Evolutionary conservation across 192 early-diverging fungal genomes (phyloP), one percentile per base, ranked within the genome.

Genomic region (Jimgerdemannia lactiflua): DNA sequence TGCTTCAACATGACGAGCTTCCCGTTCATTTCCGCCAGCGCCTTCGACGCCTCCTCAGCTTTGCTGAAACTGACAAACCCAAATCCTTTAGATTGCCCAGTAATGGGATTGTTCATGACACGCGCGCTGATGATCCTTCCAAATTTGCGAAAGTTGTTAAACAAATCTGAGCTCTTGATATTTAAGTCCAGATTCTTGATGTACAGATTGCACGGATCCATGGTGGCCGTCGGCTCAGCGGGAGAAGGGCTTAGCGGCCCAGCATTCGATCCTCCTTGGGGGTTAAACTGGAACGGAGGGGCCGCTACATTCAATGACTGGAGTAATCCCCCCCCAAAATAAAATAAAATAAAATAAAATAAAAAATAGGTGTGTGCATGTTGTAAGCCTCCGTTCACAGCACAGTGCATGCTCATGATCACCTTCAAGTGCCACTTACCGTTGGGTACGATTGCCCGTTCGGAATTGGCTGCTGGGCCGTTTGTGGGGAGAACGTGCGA

Each of bases 161-260:
- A 95, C 67, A 98, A 89, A 65, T 96, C 95, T 83, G 92, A 91
- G 86, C 95, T 95, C 87, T 95, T 94, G 75, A 97, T 95, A 71
- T 91, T 86, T 20, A 92, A 83, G 87, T 97, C 96, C 64, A 98
- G 85, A 87, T 98, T 98, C 87, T 97, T 97, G 86, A 98, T 98
- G 83, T 96, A 98, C 71, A 98, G 92, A 86, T 98, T 98, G 76
- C 93, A 82, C 67, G 68, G 79, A 49, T 86, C 85, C 3, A 86
- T 80, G 7, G 70, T 65, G 8, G 17, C 77, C 79, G 20, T 63
- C 70, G 70, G 70, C 10, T 59, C 49, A 10, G 49, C 49, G 8
- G 49, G 49, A 59, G 49, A 59, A 59, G 49, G 49, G 14, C 49
- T 68, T 68, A 2, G 67, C 7, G 40, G 29, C 6, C 40, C 67